Conservation (phyloP, 2,329 filamentous ascomycete species). For the Phialophora verrucosa region DNA sequence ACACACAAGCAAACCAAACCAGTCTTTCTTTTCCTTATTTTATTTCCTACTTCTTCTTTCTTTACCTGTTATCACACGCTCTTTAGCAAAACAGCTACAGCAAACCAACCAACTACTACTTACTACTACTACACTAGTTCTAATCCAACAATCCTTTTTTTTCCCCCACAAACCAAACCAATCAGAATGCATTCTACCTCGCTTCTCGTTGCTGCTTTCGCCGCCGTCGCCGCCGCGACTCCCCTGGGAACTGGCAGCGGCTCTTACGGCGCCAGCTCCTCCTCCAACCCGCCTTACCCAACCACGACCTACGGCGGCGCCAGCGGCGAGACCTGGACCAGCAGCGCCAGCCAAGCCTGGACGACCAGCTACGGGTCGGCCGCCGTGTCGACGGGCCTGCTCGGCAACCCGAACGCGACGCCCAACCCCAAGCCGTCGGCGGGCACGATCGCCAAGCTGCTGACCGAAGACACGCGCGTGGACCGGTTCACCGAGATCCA, state of each 20-base stretch:
- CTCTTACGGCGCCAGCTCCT: constrained; percentile 8
- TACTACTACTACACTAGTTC: neutral
- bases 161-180: neutral
- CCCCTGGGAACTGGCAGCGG: constrained; percentile 23
- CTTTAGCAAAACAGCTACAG: constrained; percentile 27
- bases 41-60: constrained; percentile 29
- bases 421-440: constrained; percentile 35
- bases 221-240: constrained; percentile 31
- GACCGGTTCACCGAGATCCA: constrained; percentile 37
- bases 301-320: constrained; percentile 2
- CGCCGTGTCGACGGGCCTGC: neutral
- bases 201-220: constrained; percentile 33
- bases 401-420: constrained; percentile 27
- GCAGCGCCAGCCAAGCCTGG: constrained; percentile 10
- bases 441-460: constrained; percentile 37
- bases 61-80: constrained; percentile 35
- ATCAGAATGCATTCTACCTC: constrained; percentile 35
- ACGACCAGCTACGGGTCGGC: constrained; percentile 21
- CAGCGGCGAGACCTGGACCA: too few relatives aligned
- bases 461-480: constrained; percentile 34
- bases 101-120: constrained; percentile 7
- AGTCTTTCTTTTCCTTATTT: constrained; percentile 21
- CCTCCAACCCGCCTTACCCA: constrained; percentile 7
- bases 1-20: constrained; percentile 26
- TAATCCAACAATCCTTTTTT: constrained; percentile 3